Conservation (phyloP, 345 rosid genomes). For the Fremontodendron californicum region DNA sequence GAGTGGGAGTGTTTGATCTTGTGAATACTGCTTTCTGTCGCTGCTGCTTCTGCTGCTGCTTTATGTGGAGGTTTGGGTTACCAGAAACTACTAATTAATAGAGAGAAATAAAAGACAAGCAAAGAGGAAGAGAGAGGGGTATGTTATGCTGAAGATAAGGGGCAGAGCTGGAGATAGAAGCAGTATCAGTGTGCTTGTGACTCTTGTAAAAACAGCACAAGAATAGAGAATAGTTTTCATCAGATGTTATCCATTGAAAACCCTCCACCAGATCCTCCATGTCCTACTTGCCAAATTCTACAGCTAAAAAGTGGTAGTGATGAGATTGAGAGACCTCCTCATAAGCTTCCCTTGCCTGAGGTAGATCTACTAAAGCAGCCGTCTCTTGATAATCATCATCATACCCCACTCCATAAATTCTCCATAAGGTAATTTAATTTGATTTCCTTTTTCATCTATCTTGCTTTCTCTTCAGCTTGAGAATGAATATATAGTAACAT, state of each 20-base stretch:
- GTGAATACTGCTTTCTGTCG: conserved; percentile 6
- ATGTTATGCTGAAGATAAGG: conserved; percentile 67
- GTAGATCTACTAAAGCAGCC: conserved; percentile 41
- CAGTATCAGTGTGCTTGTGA: conserved; percentile 48
- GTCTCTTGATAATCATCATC: conserved; percentile 23
- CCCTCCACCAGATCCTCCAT: conserved; percentile 69
- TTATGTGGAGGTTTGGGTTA: conserved; percentile 31
- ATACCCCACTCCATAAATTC: conserved; percentile 48
- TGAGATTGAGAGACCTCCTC: conserved; percentile 40
- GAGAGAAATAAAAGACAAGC: background rate
- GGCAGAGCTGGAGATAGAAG: conserved; percentile 29
- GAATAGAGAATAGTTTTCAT: conserved; percentile 58
- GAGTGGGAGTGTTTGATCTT: conserved; percentile 26
- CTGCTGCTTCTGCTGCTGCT: conserved; percentile 12
- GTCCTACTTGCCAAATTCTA: conserved; percentile 39
- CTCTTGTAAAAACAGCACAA: conserved; percentile 64
- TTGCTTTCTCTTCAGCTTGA: conserved; percentile 7
- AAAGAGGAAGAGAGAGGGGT: conserved; percentile 2
- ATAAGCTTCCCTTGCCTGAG: conserved; percentile 35
- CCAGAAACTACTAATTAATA: conserved; percentile 5
- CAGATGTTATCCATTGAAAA: conserved; percentile 86
- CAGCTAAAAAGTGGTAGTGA: conserved; percentile 30
- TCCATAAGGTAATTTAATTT: conserved; percentile 64
- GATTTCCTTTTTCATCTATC: background rate
- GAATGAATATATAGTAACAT: conserved; percentile 23